These are phyloP conservation scores for Beverwykella pulmonaria DNA, from an alignment of 495 filamentous ascomycete species.

Conservation along the genomic window DNA sequence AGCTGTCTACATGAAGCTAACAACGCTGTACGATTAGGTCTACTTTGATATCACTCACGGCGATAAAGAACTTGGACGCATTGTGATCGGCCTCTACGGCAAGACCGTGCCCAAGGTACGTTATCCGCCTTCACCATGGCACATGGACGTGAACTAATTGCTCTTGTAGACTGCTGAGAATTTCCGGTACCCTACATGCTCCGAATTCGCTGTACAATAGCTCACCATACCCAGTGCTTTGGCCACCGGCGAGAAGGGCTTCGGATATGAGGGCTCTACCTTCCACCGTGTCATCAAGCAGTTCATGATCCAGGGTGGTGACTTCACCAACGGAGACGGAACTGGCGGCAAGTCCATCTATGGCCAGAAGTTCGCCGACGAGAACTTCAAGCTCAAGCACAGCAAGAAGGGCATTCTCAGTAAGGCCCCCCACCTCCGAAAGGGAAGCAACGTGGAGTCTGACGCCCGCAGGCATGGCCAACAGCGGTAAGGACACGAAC, in stretches of 20 bases:
- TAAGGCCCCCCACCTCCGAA: slow-evolving; percentile 42
- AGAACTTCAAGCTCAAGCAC: slow-evolving; percentile 99
- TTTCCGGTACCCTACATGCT: slow-evolving; percentile 65
- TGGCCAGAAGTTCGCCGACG: slow-evolving; percentile 89
- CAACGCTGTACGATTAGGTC: slow-evolving; percentile 54
- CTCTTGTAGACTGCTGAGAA: slow-evolving; percentile 80
- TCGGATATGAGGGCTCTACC: slow-evolving; percentile 88
- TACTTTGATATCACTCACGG: slow-evolving; percentile 95
- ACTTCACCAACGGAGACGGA: slow-evolving; percentile 94
- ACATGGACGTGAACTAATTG: slow-evolving; percentile 18
- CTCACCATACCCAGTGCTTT: slow-evolving; percentile 61
- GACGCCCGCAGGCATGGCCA: slow-evolving; percentile 74
- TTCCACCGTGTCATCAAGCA: slow-evolving; percentile 99
- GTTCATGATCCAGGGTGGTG: slow-evolving; percentile 99
- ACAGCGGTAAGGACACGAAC: slow-evolving; percentile 96
- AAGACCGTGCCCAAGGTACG: slow-evolving; percentile 90
- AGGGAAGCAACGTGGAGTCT: slow-evolving; percentile 1
- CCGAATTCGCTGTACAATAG: slow-evolving; percentile 16
- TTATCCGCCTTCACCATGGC: not conserved
- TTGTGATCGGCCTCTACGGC: slow-evolving; percentile 95
- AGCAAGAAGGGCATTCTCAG: slow-evolving; percentile 66
- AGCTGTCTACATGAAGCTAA: slow-evolving; percentile 5
- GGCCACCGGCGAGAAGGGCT: slow-evolving; percentile 95
- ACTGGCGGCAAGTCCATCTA: slow-evolving; percentile 99
- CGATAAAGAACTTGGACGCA: slow-evolving; percentile 77